Evolutionary conservation across 2,329 filamentous ascomycete species (phyloP).

Genomic region (Exophiala mesophila): DNA sequence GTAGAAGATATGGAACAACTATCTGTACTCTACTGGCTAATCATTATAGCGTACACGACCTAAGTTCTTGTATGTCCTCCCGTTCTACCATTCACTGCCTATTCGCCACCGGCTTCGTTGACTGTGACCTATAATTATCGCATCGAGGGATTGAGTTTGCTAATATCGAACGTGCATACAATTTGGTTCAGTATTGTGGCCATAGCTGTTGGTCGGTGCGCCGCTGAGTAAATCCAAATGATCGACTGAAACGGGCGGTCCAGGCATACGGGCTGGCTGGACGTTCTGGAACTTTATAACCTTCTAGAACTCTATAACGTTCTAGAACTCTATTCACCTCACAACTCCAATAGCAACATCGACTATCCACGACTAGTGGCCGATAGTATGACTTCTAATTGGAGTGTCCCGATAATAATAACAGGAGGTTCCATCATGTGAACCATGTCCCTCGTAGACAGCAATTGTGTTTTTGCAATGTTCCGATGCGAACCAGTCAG

Average conservation of each 20-base stretch:
- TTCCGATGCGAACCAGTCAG: too few species aligned
- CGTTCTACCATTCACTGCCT: not conserved
- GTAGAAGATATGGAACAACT: not conserved
- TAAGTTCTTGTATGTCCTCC: not conserved
- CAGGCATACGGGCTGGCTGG: not conserved
- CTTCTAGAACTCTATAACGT: too few species aligned
- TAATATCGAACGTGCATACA: too few species aligned
- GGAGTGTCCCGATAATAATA: not conserved
- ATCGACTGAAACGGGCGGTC: conserved; percentile 1
- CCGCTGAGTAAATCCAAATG: not conserved
- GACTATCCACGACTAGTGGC: not conserved
- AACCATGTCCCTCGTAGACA: not conserved
- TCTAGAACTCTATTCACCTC: too few species aligned
- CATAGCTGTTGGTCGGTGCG: conserved; percentile 1
- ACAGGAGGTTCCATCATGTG: not conserved
- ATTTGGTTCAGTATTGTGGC: not conserved
- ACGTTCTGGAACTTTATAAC: not conserved
- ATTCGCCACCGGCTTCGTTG: not conserved
- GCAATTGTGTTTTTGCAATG: too few species aligned
- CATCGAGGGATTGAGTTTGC: too few species aligned
- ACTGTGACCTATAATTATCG: not conserved
- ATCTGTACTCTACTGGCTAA: not conserved
- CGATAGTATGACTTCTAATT: not conserved
- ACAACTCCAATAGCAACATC: not conserved
- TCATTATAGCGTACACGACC: not conserved